Evolutionary conservation across 1,284 basidiomycete genomes (phyloP).

Genomic region (Microbotryum intermedium): DNA sequence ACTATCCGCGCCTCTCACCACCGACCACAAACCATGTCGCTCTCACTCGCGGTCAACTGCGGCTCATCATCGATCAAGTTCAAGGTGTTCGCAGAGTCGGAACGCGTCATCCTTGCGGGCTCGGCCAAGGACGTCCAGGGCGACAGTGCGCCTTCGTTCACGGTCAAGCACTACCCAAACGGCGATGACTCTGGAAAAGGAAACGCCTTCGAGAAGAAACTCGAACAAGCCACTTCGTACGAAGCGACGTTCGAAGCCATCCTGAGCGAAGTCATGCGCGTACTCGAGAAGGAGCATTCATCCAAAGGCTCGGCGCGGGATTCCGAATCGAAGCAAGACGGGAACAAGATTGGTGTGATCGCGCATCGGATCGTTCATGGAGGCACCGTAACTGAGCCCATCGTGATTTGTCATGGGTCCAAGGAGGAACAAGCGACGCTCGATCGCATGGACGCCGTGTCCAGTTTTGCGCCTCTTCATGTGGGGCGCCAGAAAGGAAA

Average conservation of each 20-base stretch:
- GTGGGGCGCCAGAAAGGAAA: constrained; percentile 37
- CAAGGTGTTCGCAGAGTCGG: constrained; percentile 49
- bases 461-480: constrained; percentile 61
- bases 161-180: neutral
- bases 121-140: constrained; percentile 33
- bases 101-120: constrained; percentile 34
- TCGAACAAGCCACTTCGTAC: constrained; percentile 32
- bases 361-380: constrained; percentile 77
- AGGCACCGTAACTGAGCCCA: constrained; percentile 59
- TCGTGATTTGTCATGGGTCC: constrained; percentile 48
- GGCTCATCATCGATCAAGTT: constrained; percentile 71
- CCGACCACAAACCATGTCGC: neutral
- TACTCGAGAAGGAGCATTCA: neutral
- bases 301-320: neutral
- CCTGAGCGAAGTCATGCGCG: constrained; percentile 40
- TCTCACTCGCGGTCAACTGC: constrained; percentile 45
- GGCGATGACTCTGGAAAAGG: neutral
- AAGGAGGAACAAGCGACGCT: constrained; percentile 47
- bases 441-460: constrained; percentile 62
- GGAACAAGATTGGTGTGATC: constrained; percentile 46
- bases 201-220: constrained; percentile 3
- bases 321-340: constrained; percentile 5
- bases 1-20: too few relatives aligned
- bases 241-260: constrained; percentile 56
- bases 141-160: constrained; percentile 28